phyloP scores from a whole-genome alignment of 2,329 filamentous ascomycete genomes.

The Lasiodiplodia sp. region DNA sequence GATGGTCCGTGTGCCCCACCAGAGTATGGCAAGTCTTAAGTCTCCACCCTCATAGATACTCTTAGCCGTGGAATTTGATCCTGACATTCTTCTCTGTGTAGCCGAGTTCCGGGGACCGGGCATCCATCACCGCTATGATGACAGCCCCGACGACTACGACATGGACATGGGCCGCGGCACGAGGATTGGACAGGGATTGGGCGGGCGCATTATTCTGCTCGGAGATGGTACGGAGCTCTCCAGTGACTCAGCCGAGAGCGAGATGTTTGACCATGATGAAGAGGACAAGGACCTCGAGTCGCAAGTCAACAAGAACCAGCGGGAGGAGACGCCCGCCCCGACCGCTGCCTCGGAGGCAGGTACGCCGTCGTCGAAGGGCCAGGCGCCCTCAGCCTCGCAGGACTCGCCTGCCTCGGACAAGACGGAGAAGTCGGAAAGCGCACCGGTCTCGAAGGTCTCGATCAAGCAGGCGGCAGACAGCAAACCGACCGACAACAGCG shows the following conservation, averaged over 20 bases:
- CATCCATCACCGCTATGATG: conserved; percentile 58
- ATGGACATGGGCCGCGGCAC: conserved; percentile 74
- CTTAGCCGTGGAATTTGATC: conserved; percentile 38
- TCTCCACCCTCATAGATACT: conserved; percentile 42
- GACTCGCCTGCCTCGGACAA: conserved; percentile 29
- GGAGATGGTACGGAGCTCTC: conserved; percentile 94
- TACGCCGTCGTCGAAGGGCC: conserved; percentile 28
- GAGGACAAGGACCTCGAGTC: conserved; percentile 84
- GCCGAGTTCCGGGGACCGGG: conserved; percentile 61
- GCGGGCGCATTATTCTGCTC: conserved; percentile 88
- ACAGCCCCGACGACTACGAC: conserved; percentile 69
- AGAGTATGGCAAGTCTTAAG: conserved; percentile 90
- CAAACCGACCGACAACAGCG: conserved; percentile 11
- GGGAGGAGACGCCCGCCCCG: conserved; percentile 30
- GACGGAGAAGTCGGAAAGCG: conserved; percentile 29
- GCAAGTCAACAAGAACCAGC: conserved; percentile 73
- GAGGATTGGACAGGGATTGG: conserved; percentile 67
- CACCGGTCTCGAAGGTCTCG: conserved; percentile 2
- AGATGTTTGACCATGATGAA: conserved; percentile 94
- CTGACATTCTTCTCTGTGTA: conserved; percentile 48
- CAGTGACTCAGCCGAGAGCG: conserved; percentile 85
- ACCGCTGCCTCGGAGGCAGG: conserved; percentile 28
- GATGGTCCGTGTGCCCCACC: conserved; percentile 98
- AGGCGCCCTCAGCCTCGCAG: conserved; percentile 23
- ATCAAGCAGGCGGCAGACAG: conserved; percentile 27